phyloP scores from a whole-genome alignment of 2,329 filamentous ascomycete species.

The Colletotrichum tofieldiae region DNA sequence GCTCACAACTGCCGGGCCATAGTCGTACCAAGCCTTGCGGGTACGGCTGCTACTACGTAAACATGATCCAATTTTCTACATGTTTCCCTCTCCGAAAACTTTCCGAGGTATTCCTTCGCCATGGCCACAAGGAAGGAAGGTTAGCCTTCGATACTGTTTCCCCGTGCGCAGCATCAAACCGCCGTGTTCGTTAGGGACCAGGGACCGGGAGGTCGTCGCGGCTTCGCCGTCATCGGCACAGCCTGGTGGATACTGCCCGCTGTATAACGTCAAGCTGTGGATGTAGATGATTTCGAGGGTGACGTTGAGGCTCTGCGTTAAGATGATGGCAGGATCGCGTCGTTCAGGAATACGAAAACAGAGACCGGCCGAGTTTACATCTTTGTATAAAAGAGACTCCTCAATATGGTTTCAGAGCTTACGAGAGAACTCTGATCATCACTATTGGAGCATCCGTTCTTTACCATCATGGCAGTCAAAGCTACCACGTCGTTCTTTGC shows the following conservation, averaged over 20 bases:
- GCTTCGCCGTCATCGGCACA: background rate
- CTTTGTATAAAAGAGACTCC: background rate
- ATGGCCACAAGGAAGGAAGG: background rate
- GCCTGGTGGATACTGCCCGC: background rate
- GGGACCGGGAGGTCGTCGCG: background rate
- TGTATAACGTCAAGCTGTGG: background rate
- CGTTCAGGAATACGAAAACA: slow-evolving; percentile 23
- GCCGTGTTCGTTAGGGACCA: background rate
- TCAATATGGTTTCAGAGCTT: background rate
- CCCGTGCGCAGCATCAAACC: background rate
- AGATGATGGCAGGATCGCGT: background rate
- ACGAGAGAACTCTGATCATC: background rate
- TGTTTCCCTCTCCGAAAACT: background rate
- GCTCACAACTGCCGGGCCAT: background rate
- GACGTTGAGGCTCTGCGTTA: background rate
- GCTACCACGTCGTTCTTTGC: slow-evolving; percentile 4
- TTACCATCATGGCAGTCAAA: slow-evolving; percentile 9
- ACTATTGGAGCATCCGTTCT: background rate
- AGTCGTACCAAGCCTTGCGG: background rate
- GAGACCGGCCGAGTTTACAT: background rate
- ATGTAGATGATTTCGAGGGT: background rate
- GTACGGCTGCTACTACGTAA: background rate
- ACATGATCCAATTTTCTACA: background rate
- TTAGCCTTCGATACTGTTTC: background rate
- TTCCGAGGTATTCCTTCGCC: background rate